These are phyloP conservation scores for Fonsecaea nubica DNA, from an alignment of 2,329 filamentous ascomycete genomes.

Conservation along the genomic window DNA sequence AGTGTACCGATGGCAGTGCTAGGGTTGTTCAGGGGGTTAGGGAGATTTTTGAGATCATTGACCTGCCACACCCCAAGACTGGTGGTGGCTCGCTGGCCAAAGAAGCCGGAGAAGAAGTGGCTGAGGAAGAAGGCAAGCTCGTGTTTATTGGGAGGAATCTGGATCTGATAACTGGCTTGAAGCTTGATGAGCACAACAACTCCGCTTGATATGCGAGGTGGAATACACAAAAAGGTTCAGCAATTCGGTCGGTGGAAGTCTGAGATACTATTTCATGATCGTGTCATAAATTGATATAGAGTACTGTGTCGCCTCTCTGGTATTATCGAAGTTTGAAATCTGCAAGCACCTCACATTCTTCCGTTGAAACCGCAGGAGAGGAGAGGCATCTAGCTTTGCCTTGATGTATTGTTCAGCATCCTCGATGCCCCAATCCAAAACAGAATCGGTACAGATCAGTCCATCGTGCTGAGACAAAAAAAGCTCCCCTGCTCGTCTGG, in stretches of 20 bases:
- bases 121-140: conserved; percentile 46
- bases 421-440: background rate
- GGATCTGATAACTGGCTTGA: conserved; percentile 36
- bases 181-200: background rate
- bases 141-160: conserved; percentile 56
- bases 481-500: background rate
- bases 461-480: background rate
- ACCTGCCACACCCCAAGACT: conserved; percentile 49
- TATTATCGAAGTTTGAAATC: background rate
- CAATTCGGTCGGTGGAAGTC: background rate
- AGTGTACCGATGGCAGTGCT: conserved; percentile 61
- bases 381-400: background rate
- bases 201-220: background rate
- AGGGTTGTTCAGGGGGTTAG: conserved; percentile 90
- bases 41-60: conserved; percentile 90
- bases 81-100: conserved; percentile 26
- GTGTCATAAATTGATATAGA: conserved; percentile 10
- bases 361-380: background rate
- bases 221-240: background rate
- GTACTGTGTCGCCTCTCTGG: conserved; percentile 21
- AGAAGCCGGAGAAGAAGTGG: background rate
- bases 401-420: background rate
- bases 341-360: background rate
- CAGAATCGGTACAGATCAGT: background rate
- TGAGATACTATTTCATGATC: conserved; percentile 7